These are phyloP conservation scores for Lachancea dasiensis DNA, from an alignment of 805 yeast species.

Conservation along the genomic window DNA sequence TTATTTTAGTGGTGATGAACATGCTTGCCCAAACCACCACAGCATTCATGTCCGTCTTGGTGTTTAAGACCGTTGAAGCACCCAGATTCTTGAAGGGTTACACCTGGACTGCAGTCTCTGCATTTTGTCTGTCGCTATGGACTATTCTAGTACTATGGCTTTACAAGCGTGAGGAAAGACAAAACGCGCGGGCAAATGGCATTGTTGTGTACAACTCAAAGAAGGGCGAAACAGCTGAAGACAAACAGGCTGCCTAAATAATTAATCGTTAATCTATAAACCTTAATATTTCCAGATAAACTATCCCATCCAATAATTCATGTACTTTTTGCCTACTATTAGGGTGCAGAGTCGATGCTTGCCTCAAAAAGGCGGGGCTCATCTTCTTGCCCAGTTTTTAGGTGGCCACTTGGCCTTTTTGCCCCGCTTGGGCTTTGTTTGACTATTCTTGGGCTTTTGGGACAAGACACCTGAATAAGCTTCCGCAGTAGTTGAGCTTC, in stretches of 20 bases:
- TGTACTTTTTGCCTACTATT: too few relatives aligned
- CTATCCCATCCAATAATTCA: too few relatives aligned
- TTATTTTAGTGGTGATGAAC: slow-evolving; percentile 47
- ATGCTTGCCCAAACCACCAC: slow-evolving; percentile 47
- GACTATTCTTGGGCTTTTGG: slow-evolving; percentile 3
- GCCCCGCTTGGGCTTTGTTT: slow-evolving; percentile 4
- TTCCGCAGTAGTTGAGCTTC: slow-evolving; percentile 13
- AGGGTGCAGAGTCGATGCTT: too few relatives aligned
- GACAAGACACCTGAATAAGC: not conserved
- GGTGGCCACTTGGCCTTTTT: slow-evolving; percentile 4
- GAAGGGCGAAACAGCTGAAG: slow-evolving; percentile 10
- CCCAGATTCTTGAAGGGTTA: slow-evolving; percentile 53
- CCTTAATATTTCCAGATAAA: too few relatives aligned
- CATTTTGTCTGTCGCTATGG: slow-evolving; percentile 26
- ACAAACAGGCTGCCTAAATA: slow-evolving; percentile 5
- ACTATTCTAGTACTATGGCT: slow-evolving; percentile 28
- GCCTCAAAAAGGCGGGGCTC: not conserved
- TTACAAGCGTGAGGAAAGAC: slow-evolving; percentile 37
- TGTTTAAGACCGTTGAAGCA: slow-evolving; percentile 44
- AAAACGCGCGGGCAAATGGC: slow-evolving; percentile 34
- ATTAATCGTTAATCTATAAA: not conserved
- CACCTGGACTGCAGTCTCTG: slow-evolving; percentile 37
- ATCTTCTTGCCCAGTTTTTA: slow-evolving; percentile 5
- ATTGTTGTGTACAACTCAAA: slow-evolving; percentile 29
- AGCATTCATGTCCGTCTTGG: slow-evolving; percentile 46